A percentile compares a stretch with the other conserved stretches of the same genome.
phyloP scores from a whole-genome alignment of 2,329 filamentous ascomycete genomes.

The Penicillium sumatraense region DNA sequence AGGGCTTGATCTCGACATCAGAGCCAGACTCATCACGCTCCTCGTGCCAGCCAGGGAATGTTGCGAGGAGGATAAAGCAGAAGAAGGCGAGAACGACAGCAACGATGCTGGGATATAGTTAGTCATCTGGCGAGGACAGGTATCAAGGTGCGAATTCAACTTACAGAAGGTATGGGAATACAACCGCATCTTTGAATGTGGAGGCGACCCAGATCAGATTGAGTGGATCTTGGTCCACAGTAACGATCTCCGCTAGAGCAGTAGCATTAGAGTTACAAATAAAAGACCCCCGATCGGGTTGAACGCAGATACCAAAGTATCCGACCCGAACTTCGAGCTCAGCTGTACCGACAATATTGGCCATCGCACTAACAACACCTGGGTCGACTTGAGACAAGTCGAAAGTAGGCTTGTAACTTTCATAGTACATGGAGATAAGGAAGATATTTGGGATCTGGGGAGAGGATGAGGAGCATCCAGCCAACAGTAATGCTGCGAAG shows the following conservation, averaged over 20 bases:
- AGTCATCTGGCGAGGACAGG: not conserved
- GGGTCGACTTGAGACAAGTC: constrained; percentile 90
- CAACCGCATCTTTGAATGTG: constrained; percentile 98
- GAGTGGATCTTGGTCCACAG: constrained; percentile 89
- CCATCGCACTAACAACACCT: constrained; percentile 80
- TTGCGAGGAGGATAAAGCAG: constrained; percentile 91
- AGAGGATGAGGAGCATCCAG: constrained; percentile 95
- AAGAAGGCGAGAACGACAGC: constrained; percentile 97
- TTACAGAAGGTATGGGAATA: constrained; percentile 95
- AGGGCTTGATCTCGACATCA: constrained; percentile 89
- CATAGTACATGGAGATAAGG: constrained; percentile 96
- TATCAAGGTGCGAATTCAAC: constrained; percentile 42
- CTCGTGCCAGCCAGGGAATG: constrained; percentile 97
- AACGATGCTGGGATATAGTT: constrained; percentile 70
- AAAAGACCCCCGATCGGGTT: constrained; percentile 86
- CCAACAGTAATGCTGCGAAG: constrained; percentile 77
- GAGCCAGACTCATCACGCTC: constrained; percentile 79
- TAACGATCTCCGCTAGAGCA: constrained; percentile 84
- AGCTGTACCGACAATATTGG: constrained; percentile 85
- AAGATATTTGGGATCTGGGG: constrained; percentile 95
- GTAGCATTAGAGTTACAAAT: constrained; percentile 98
- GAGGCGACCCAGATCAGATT: constrained; percentile 97
- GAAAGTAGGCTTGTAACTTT: constrained; percentile 80
- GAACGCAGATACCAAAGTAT: constrained; percentile 97
- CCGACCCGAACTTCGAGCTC: constrained; percentile 88